These are phyloP conservation scores for Penicillium salamii DNA, from an alignment of 495 filamentous ascomycete species.

Conservation along the genomic window DNA sequence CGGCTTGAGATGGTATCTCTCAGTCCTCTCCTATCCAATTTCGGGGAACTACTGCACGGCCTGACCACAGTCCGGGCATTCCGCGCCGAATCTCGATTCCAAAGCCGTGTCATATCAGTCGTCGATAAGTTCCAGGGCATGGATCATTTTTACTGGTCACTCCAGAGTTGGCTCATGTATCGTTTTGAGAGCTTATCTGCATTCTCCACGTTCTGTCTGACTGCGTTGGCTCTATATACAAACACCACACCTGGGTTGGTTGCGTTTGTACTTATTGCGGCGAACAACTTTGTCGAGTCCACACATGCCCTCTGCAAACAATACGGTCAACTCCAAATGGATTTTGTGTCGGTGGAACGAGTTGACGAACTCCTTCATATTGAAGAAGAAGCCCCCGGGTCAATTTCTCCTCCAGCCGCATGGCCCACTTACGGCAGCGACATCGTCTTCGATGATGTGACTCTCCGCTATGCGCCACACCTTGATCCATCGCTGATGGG, in stretches of 20 bases:
- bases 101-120: slow-evolving; percentile 68
- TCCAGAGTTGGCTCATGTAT: slow-evolving; percentile 78
- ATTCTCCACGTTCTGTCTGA: slow-evolving; percentile 66
- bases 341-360: slow-evolving; percentile 83
- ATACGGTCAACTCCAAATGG: slow-evolving; percentile 83
- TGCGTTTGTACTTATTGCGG: slow-evolving; percentile 62
- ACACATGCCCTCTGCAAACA: slow-evolving; percentile 71
- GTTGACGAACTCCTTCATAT: slow-evolving; percentile 74
- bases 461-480: slow-evolving; percentile 72
- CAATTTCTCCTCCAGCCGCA: slow-evolving; percentile 62
- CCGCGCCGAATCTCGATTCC: slow-evolving; percentile 68
- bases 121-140: slow-evolving; percentile 85
- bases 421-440: slow-evolving; percentile 70
- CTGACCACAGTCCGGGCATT: slow-evolving; percentile 77
- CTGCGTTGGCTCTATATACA: slow-evolving; percentile 65
- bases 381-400: slow-evolving; percentile 67
- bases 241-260: slow-evolving; percentile 68
- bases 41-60: slow-evolving; percentile 75
- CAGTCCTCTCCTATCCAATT: slow-evolving; percentile 80
- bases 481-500: slow-evolving; percentile 65
- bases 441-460: slow-evolving; percentile 72
- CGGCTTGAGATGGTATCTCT: slow-evolving; percentile 82
- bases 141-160: slow-evolving; percentile 89
- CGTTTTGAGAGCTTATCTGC: slow-evolving; percentile 73
- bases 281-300: slow-evolving; percentile 52